Conservation (phyloP, 2,329 filamentous ascomycete species). For the Lecanosticta acicola region DNA sequence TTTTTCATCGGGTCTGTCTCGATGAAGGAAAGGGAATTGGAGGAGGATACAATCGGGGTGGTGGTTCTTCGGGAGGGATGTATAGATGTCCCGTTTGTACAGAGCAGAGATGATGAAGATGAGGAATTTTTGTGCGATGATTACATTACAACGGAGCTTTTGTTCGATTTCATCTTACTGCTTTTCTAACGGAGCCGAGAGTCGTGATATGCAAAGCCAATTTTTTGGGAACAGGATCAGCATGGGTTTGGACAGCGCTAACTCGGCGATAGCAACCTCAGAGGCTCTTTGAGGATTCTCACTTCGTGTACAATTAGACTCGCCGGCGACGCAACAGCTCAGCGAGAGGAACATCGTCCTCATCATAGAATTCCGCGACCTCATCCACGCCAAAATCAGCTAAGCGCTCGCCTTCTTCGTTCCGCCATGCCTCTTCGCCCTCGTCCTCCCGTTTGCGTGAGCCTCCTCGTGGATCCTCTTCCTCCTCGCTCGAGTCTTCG, state of each 20-base stretch:
- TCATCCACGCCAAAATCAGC: constrained; percentile 77
- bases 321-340: constrained; percentile 57
- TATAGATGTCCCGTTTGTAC: constrained; percentile 34
- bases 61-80: constrained; percentile 3
- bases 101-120: constrained; percentile 10
- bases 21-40: constrained; percentile 41
- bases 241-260: too few relatives aligned
- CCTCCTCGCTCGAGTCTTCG: constrained; percentile 37
- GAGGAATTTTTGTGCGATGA: background rate
- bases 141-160: background rate
- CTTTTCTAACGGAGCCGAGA: too few relatives aligned
- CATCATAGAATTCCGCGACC: constrained; percentile 61
- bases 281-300: background rate
- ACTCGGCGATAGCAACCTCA: background rate
- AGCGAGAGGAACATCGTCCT: constrained; percentile 64
- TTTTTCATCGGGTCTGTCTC: constrained; percentile 63
- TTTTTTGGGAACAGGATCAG: too few relatives aligned
- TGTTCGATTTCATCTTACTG: too few relatives aligned
- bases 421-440: constrained; percentile 61
- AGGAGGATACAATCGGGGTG: constrained; percentile 9
- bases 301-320: background rate
- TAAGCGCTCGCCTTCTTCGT: constrained; percentile 67
- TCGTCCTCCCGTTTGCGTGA: constrained; percentile 19
- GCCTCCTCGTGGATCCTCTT: constrained; percentile 28
- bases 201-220: too few relatives aligned